Evolutionary conservation across 2,329 filamentous ascomycete species (phyloP), one percentile per base, ranked within the genome.

Genomic region (Thelonectria blattea): DNA sequence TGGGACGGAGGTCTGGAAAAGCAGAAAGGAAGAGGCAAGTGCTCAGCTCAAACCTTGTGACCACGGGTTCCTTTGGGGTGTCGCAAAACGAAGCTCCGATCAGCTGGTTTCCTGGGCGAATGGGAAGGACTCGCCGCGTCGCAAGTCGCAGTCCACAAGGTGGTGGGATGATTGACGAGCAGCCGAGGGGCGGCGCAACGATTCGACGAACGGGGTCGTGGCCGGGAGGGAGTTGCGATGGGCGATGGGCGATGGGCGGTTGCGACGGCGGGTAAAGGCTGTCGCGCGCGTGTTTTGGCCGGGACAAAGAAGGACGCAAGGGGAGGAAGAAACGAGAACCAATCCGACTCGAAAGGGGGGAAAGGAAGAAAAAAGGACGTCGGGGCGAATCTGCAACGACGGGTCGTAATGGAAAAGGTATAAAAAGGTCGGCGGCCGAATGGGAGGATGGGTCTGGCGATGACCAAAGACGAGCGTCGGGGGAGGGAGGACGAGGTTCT

Each of bases 21-120:
- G 71, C 72, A 76, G 71, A 73, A 75, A 72, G 71, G 70, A 73
- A 74, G 73, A 76, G 72, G 69, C 74, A 73, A 71, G 73, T 75
- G 68, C 71, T 72, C 69, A 73, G 72, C 73, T 76, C 73, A 73
- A 77, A 77, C 74, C 76, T 75, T 71, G 64, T 69, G 63, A 64
- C 59, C 63, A 65, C 63, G 60, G 48, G 50, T 56, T 63, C 60
- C 61, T 66, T 24, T 3, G 53, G 56, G 34, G 51, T 62, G 64
- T 69, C 68, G 67, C 67, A 68, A 60, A 67, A 30, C 56, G 22
- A 58, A 51, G 54, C 60, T 67, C 64, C 50, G 42, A 54, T 61
- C 56, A 66, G 51, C 54, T 50, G 54, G 43, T 53, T 53, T 49
- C 22, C 51, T 60, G 53, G 6, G 52, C 58, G 56, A 61, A 50